Evolutionary conservation across 768 basidiomycete species (phyloP).

Genomic region (Pleurotus djamor): DNA sequence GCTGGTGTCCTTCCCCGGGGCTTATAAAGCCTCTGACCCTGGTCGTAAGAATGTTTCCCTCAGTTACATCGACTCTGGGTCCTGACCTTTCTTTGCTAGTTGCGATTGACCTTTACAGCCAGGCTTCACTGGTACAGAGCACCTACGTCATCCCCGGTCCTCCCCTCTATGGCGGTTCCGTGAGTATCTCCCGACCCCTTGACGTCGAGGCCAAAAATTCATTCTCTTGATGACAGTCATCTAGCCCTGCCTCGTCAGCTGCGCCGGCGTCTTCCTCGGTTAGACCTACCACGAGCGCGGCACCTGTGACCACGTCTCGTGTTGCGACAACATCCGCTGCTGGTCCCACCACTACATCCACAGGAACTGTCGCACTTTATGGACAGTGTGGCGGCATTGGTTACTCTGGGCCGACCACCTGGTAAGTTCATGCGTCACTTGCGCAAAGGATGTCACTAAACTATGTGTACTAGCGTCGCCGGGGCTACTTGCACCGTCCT

Average conservation of each 20-base stretch:
- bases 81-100: conserved; percentile 20
- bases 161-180: conserved; percentile 39
- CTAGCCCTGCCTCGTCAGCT: not conserved
- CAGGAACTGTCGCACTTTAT: conserved; percentile 32
- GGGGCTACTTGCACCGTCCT: conserved; percentile 32
- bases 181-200: not conserved
- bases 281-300: not conserved
- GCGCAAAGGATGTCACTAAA: not conserved
- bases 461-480: conserved; percentile 20
- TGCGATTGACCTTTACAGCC: conserved; percentile 36
- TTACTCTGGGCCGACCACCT: conserved; percentile 34
- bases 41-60: conserved; percentile 28
- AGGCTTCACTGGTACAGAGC: conserved; percentile 33
- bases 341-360: conserved; percentile 9
- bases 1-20: conserved; percentile 49
- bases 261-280: not conserved
- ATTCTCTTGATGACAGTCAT: not conserved
- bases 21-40: conserved; percentile 38
- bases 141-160: conserved; percentile 43
- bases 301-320: conserved; percentile 3
- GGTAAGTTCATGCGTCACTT: conserved; percentile 19
- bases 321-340: conserved; percentile 10
- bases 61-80: not conserved
- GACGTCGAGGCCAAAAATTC: not conserved
- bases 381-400: conserved; percentile 43